A percentile compares a stretch with the other conserved stretches of the same genome.
Evolutionary conservation across 164 flowering plant species (phyloP).

Genomic region (Nymphaea colorata): DNA sequence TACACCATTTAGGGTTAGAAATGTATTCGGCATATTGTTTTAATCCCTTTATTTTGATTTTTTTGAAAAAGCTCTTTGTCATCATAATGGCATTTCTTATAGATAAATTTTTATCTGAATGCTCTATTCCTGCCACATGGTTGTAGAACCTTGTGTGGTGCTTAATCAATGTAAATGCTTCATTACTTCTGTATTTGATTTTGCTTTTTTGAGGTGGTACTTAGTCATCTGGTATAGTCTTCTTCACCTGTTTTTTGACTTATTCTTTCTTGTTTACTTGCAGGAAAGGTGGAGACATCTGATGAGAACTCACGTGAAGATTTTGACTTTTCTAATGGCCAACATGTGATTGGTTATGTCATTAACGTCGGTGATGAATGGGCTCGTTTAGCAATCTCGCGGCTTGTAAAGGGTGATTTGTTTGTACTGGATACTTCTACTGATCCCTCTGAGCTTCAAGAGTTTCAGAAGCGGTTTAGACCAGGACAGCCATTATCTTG

Average conservation of each 20-base stretch:
- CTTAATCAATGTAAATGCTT: too few species aligned
- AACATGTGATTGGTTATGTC: slow-evolving; percentile 63
- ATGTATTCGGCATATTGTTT: too few species aligned
- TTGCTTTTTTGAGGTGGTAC: too few species aligned
- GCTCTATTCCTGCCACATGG: too few species aligned
- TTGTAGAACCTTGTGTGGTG: too few species aligned
- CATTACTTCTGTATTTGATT: too few species aligned
- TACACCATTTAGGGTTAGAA: too few species aligned
- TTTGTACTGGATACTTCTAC: slow-evolving; percentile 66
- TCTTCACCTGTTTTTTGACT: neutral
- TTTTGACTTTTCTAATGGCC: slow-evolving; percentile 37
- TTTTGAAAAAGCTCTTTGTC: too few species aligned
- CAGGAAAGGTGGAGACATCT: slow-evolving; percentile 26
- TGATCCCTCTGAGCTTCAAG: slow-evolving; percentile 63
- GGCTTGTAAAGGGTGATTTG: slow-evolving; percentile 50
- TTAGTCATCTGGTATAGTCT: too few species aligned
- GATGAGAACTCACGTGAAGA: slow-evolving; percentile 16
- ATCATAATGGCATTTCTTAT: too few species aligned
- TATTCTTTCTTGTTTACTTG: slow-evolving; percentile 3
- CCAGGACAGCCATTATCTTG: slow-evolving; percentile 66
- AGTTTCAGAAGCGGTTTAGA: slow-evolving; percentile 46
- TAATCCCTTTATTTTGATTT: too few species aligned
- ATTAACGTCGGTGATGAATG: slow-evolving; percentile 73
- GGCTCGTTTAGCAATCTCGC: slow-evolving; percentile 67
- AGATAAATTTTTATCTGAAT: too few species aligned